These are phyloP conservation scores for Apostasia ramifera DNA, from an alignment of 106 monocot genomes.

Conservation along the genomic window DNA sequence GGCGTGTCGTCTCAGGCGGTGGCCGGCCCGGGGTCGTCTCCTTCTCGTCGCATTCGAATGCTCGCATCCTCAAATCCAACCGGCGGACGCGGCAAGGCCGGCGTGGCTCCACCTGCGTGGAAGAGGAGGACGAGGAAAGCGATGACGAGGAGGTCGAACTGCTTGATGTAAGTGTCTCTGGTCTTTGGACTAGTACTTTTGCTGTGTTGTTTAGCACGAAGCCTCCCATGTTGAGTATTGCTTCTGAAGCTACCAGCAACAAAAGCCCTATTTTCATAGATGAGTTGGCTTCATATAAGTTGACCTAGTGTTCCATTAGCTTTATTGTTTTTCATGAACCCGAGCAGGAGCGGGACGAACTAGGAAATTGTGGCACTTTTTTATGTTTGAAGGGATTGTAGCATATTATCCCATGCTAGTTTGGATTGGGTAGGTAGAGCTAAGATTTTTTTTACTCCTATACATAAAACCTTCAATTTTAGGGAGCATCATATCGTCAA, in stretches of 20 bases:
- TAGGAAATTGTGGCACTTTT: no score
- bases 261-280: background rate
- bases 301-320: background rate
- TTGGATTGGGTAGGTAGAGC: no score
- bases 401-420: no score
- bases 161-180: constrained; percentile 11
- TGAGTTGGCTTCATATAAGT: background rate
- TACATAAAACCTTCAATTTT: no score
- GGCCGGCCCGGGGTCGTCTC: constrained; percentile 11
- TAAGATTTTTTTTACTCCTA: no score
- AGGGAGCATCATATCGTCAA: no score
- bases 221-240: background rate
- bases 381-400: no score
- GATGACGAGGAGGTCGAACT: constrained; percentile 15
- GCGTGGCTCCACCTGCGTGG: constrained; percentile 11
- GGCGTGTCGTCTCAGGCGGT: background rate
- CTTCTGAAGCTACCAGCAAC: background rate
- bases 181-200: background rate
- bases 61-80: constrained; percentile 28
- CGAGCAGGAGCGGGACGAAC: no score
- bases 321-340: background rate
- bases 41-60: constrained; percentile 37
- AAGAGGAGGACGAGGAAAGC: constrained; percentile 20
- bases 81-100: constrained; percentile 22
- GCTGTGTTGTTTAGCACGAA: background rate